Percentiles rank a stretch among this genome's conserved stretches.
phyloP scores from a whole-genome alignment of 148 eudicot genomes.

The Mesembryanthemum crystallinum region DNA sequence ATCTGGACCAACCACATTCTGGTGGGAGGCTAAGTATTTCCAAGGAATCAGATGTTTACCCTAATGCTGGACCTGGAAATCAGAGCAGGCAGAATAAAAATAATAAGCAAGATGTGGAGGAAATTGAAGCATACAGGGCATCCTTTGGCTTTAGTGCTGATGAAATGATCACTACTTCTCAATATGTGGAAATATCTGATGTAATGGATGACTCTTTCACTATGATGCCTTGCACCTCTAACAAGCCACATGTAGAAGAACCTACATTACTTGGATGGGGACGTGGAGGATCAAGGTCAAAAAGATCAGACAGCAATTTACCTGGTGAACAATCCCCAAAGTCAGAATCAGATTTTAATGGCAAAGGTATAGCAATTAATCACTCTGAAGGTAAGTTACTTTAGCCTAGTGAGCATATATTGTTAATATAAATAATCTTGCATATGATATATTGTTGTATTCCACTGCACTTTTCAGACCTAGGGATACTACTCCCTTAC shows the following conservation, averaged over 20 bases:
- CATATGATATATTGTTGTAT: background rate
- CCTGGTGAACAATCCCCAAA: conserved; percentile 36
- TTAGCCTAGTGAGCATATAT: background rate
- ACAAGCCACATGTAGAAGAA: conserved; percentile 44
- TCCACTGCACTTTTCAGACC: background rate
- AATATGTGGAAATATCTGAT: conserved; percentile 88
- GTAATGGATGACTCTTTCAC: conserved; percentile 75
- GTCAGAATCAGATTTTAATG: conserved; percentile 31
- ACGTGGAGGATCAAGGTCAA: conserved; percentile 36
- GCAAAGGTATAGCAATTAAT: conserved; percentile 26
- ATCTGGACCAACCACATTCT: conserved; percentile 78
- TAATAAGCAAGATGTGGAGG: conserved; percentile 80
- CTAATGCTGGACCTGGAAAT: conserved; percentile 51
- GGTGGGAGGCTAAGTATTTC: conserved; percentile 93
- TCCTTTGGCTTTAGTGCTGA: conserved; percentile 99
- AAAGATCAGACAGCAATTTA: conserved; percentile 27
- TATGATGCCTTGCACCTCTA: conserved; percentile 55
- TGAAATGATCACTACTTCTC: conserved; percentile 80
- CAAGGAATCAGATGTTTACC: conserved; percentile 69
- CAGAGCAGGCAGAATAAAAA: conserved; percentile 67
- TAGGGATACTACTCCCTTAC: background rate
- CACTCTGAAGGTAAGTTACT: conserved; percentile 49
- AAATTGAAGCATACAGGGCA: conserved; percentile 93
- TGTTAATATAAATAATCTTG: conserved; percentile 1
- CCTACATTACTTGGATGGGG: conserved; percentile 33